A percentile compares a stretch with the other conserved stretches of the same genome.
phyloP scores from a whole-genome alignment of 441 rosid species.

The Theobroma grandiflorum region DNA sequence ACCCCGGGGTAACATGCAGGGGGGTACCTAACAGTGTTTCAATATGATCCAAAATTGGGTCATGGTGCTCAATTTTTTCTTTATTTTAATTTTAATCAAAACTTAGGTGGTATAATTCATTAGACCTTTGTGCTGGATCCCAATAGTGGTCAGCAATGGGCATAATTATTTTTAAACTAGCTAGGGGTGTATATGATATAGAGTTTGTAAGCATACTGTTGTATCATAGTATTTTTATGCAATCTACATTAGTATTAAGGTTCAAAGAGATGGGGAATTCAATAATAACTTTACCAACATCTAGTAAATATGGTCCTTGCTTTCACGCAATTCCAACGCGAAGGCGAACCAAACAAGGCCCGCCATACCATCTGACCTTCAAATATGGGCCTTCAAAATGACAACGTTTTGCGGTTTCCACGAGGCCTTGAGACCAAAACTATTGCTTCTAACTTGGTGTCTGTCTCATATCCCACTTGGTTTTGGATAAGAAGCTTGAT shows the following conservation, averaged over 20 bases:
- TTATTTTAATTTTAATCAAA: background rate
- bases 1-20: slow-evolving; percentile 94
- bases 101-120: slow-evolving; percentile 19
- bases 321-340: no score
- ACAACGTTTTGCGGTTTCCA: no score
- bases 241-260: background rate
- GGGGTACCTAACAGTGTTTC: slow-evolving; percentile 98
- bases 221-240: background rate
- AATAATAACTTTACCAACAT: background rate
- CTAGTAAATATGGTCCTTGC: background rate
- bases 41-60: slow-evolving; percentile 47
- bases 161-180: background rate
- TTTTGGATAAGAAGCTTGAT: no score
- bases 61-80: background rate
- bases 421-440: no score
- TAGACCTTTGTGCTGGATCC: background rate
- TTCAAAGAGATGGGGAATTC: background rate
- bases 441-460: no score
- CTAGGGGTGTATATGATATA: background rate
- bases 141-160: background rate
- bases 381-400: no score
- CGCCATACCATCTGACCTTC: no score
- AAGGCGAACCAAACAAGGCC: background rate
- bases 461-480: no score
- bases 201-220: background rate